Conservation (phyloP, 345 rosid genomes). For the Ceriops tagal region DNA sequence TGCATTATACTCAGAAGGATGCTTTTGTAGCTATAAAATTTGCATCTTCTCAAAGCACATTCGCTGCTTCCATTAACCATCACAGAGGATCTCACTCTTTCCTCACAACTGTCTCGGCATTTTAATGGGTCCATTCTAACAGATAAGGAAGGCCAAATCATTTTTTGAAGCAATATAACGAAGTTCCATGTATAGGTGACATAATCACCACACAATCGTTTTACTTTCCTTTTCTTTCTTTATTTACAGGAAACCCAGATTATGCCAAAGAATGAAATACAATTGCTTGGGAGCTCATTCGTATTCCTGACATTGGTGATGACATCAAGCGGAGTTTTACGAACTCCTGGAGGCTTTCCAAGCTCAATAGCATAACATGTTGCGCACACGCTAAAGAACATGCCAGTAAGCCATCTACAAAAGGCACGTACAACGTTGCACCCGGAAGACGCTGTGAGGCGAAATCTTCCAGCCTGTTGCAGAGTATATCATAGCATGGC, state of each 20-base stretch:
- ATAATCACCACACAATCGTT: no score
- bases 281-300: constrained; percentile 36
- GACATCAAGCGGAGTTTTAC: constrained; percentile 57
- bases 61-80: no score
- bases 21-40: no score
- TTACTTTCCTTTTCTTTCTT: no score
- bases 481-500: constrained; percentile 86
- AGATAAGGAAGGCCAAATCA: background rate
- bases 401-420: constrained; percentile 68
- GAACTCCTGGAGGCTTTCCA: constrained; percentile 79
- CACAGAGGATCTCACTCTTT: no score
- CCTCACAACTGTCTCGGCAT: no score
- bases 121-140: background rate
- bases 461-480: constrained; percentile 63
- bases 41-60: no score
- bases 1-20: background rate
- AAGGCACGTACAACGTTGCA: constrained; percentile 54
- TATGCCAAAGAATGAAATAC: constrained; percentile 44
- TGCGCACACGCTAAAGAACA: background rate
- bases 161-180: background rate
- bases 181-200: background rate
- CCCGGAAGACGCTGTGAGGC: constrained; percentile 46
- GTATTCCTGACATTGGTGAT: constrained; percentile 30
- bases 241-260: no score
- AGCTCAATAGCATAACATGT: background rate